Conservation (phyloP, 1,284 basidiomycete species). For the Acaromyces ingoldii region DNA sequence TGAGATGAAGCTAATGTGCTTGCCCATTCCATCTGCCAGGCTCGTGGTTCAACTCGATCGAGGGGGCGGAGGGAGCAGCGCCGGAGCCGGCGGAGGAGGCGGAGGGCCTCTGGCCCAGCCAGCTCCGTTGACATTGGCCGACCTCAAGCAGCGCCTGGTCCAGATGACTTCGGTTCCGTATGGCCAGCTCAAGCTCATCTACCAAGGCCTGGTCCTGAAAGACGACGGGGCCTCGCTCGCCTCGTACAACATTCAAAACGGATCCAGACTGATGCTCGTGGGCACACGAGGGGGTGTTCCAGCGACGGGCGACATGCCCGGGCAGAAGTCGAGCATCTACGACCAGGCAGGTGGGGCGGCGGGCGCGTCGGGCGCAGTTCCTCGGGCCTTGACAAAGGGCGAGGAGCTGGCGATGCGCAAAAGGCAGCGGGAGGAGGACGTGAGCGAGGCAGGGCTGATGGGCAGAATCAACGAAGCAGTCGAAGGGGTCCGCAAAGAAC, state of each 20-base stretch:
- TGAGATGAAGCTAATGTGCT: not conserved
- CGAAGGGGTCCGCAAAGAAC: slow-evolving; percentile 16
- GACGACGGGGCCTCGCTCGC: slow-evolving; percentile 38
- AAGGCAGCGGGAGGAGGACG: slow-evolving; percentile 11
- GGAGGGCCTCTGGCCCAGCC: slow-evolving; percentile 26
- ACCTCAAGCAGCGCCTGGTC: slow-evolving; percentile 38
- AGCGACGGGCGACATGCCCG: slow-evolving; percentile 22
- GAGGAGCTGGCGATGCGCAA: slow-evolving; percentile 10
- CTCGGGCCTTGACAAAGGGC: slow-evolving; percentile 7
- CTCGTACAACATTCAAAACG: slow-evolving; percentile 35
- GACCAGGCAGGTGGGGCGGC: slow-evolving; percentile 3
- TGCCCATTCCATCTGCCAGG: not conserved
- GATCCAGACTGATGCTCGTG: slow-evolving; percentile 37
- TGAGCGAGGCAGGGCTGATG: slow-evolving; percentile 28
- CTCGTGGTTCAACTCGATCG: not conserved
- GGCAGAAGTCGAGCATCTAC: slow-evolving; percentile 13
- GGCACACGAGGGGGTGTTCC: slow-evolving; percentile 19
- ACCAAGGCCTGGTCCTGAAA: slow-evolving; percentile 36
- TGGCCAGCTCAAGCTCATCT: slow-evolving; percentile 37
- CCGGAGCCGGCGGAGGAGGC: slow-evolving; percentile 13
- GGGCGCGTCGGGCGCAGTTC: not conserved
- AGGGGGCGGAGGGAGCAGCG: slow-evolving; percentile 22
- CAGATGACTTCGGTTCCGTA: slow-evolving; percentile 36
- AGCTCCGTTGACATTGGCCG: slow-evolving; percentile 30
- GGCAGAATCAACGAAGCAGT: slow-evolving; percentile 31